Conservation (phyloP, 441 rosid species). For the Brassica hybrid region DNA sequence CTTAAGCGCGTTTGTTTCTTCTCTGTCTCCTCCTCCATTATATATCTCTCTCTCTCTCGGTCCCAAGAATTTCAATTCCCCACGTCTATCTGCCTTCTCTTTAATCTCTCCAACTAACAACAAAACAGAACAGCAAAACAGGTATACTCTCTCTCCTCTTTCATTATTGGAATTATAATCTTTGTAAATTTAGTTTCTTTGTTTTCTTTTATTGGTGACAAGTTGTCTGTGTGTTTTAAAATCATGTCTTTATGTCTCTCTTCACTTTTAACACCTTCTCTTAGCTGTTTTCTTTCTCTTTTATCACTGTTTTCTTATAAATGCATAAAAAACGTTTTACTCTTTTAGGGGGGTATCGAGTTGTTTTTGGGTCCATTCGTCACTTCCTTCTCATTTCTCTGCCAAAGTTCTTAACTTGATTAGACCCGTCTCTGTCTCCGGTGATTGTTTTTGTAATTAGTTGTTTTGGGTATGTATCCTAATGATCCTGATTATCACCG, state of each 20-base stretch:
- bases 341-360: conserved; percentile 19
- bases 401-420: conserved; percentile 12
- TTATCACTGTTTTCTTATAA: neutral
- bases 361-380: conserved; percentile 16
- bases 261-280: conserved; percentile 33
- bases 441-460: neutral
- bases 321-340: neutral
- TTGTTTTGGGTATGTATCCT: conserved; percentile 32
- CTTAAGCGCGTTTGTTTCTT: conserved; percentile 38
- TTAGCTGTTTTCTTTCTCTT: conserved; percentile 27
- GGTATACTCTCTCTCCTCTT: conserved; percentile 24
- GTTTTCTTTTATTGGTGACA: neutral
- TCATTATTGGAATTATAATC: conserved; percentile 13
- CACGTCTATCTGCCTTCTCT: conserved; percentile 32
- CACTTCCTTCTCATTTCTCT: conserved; percentile 23
- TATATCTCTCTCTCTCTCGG: conserved; percentile 34
- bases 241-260: conserved; percentile 23
- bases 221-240: conserved; percentile 21
- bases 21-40: conserved; percentile 40
- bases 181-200: conserved; percentile 16
- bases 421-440: conserved; percentile 2
- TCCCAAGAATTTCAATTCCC: conserved; percentile 5
- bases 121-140: conserved; percentile 14
- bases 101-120: conserved; percentile 2
- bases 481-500: conserved; percentile 53